These are phyloP conservation scores for Termitomyces sp. DNA, from an alignment of 768 basidiomycete species.

Conservation along the genomic window DNA sequence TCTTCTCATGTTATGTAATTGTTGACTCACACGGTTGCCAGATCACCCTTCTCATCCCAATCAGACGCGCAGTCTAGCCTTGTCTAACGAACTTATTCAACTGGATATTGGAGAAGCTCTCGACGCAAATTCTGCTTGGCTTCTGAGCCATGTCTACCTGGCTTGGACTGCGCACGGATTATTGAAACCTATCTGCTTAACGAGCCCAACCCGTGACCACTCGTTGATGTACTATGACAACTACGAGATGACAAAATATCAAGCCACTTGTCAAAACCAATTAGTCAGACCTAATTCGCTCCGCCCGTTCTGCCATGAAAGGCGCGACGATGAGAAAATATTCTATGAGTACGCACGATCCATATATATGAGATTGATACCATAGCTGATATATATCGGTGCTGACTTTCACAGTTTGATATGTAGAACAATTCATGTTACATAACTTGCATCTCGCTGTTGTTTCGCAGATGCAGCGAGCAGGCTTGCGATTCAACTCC, in stretches of 20 bases:
- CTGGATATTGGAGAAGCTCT: not conserved
- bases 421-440: not conserved
- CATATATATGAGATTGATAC: not conserved
- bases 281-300: not conserved
- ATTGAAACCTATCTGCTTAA: not conserved
- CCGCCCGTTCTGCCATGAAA: not conserved
- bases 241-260: not conserved
- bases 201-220: not conserved
- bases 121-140: not conserved
- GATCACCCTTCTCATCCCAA: not conserved
- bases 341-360: not conserved
- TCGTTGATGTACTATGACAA: not conserved
- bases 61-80: not conserved
- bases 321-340: not conserved
- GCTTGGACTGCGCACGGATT: not conserved
- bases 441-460: no score
- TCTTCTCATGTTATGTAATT: not conserved
- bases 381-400: not conserved
- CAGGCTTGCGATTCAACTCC: not conserved
- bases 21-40: not conserved
- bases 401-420: not conserved
- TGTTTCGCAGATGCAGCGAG: not conserved
- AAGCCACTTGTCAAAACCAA: not conserved
- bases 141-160: not conserved
- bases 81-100: not conserved